A percentile compares a stretch with the other conserved stretches of the same genome.
Evolutionary conservation across 495 filamentous ascomycete genomes (phyloP).

Genomic region (Penicillium diatomitis): DNA sequence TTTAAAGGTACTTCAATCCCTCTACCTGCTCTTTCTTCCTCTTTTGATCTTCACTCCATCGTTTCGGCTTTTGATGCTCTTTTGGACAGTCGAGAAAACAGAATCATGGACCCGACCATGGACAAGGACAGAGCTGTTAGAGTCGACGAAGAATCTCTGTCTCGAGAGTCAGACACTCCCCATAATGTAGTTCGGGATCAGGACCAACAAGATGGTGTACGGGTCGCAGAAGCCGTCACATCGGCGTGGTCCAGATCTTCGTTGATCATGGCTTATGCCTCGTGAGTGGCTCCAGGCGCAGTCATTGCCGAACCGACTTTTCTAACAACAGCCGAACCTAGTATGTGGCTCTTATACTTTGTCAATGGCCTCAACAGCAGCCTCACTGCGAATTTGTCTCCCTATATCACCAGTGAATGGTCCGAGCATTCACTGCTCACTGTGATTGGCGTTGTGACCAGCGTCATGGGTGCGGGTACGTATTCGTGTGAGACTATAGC

Average conservation of each 20-base stretch:
- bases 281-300: constrained; percentile 3
- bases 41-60: background rate
- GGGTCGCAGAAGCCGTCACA: constrained; percentile 19
- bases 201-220: constrained; percentile 19
- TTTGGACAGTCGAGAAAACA: too few species aligned
- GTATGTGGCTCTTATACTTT: constrained; percentile 24
- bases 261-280: constrained; percentile 14
- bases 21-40: background rate
- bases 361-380: constrained; percentile 11
- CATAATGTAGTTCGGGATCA: background rate
- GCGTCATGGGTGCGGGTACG: constrained; percentile 42
- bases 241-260: constrained; percentile 15
- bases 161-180: background rate
- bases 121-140: background rate
- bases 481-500: too few species aligned
- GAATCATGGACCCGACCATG: background rate
- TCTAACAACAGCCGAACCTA: background rate
- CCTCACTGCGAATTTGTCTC: constrained; percentile 10
- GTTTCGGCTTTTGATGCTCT: too few species aligned
- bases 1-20: background rate
- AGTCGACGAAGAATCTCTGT: background rate
- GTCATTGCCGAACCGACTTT: background rate
- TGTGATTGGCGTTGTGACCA: constrained; percentile 23
- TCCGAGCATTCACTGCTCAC: constrained; percentile 22
- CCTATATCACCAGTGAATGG: constrained; percentile 23